Evolutionary conservation across 768 basidiomycete species (phyloP).

Genomic region (Termitomyces sp.): DNA sequence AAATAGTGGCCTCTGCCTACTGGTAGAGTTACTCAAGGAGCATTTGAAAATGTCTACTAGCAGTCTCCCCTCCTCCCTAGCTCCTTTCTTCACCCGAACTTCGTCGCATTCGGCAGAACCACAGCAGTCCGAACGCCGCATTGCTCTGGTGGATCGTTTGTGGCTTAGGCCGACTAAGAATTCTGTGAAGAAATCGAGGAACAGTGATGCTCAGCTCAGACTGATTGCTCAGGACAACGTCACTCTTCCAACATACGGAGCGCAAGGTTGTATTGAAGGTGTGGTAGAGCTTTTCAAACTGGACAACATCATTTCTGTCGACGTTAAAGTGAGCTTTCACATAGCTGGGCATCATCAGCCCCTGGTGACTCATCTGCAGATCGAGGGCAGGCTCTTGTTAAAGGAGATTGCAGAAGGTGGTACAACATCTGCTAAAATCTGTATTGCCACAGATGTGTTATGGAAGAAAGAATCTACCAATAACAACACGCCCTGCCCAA

Average conservation of each 20-base stretch:
- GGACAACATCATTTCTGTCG: constrained; percentile 53
- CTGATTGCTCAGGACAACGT: constrained; percentile 48
- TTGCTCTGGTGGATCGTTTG: constrained; percentile 39
- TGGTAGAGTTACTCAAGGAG: background rate
- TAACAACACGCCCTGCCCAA: constrained; percentile 42
- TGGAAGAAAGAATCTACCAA: constrained; percentile 49
- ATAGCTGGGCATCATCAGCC: background rate
- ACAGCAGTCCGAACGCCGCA: constrained; percentile 44
- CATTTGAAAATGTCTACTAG: constrained; percentile 43
- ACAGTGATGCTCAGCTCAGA: constrained; percentile 45
- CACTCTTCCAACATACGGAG: constrained; percentile 54
- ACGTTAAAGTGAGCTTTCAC: constrained; percentile 47
- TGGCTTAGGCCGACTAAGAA: constrained; percentile 37
- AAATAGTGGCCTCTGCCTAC: background rate
- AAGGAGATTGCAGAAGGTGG: constrained; percentile 70
- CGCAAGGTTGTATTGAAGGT: constrained; percentile 48
- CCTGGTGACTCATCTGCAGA: constrained; percentile 26
- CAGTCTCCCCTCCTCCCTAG: constrained; percentile 46
- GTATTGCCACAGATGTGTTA: constrained; percentile 45
- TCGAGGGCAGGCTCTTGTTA: constrained; percentile 55
- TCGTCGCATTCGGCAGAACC: constrained; percentile 54
- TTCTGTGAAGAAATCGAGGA: constrained; percentile 58
- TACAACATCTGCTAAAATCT: constrained; percentile 43
- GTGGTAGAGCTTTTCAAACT: constrained; percentile 48
- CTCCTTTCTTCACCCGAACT: constrained; percentile 29